Evolutionary conservation across 2,329 filamentous ascomycete species (phyloP).

Genomic region (Geoglossum cookeanum): DNA sequence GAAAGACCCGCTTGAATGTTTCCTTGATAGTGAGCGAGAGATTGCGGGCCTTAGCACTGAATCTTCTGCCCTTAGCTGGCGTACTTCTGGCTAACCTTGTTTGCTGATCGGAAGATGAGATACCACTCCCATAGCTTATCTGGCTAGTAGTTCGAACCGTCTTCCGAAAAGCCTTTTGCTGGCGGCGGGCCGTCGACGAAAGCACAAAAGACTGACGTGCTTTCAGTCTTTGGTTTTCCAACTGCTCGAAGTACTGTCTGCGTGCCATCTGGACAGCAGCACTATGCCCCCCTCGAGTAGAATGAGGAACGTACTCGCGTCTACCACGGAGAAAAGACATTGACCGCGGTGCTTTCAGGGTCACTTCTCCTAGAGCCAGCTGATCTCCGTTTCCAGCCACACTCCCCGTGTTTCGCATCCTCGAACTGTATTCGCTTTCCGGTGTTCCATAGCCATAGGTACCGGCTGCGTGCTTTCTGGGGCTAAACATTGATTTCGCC

Average conservation of each 20-base stretch:
- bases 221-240: conserved; percentile 19
- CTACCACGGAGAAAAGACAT: conserved; percentile 31
- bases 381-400: background rate
- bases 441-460: background rate
- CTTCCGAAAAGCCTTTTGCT: conserved; percentile 23
- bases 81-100: conserved; percentile 14
- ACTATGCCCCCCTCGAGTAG: conserved; percentile 17
- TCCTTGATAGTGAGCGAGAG: conserved; percentile 42
- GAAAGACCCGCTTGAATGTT: conserved; percentile 40
- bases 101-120: conserved; percentile 12
- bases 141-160: conserved; percentile 31
- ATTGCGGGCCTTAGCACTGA: conserved; percentile 37
- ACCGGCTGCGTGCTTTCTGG: conserved; percentile 3
- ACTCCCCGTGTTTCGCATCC: background rate
- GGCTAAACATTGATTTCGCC: conserved; percentile 34
- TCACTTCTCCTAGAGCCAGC: background rate
- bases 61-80: conserved; percentile 15
- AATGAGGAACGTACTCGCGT: conserved; percentile 12
- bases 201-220: conserved; percentile 29
- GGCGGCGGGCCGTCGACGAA: conserved; percentile 17
- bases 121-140: conserved; percentile 17
- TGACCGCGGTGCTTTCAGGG: conserved; percentile 31
- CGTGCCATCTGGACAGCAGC: conserved; percentile 20
- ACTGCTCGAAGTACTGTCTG: conserved; percentile 20
- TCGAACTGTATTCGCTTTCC: background rate